Percentiles rank a stretch among this genome's conserved stretches.
These are phyloP conservation scores for Citrus medica DNA, from an alignment of 345 rosid genomes.

Conservation along the genomic window DNA sequence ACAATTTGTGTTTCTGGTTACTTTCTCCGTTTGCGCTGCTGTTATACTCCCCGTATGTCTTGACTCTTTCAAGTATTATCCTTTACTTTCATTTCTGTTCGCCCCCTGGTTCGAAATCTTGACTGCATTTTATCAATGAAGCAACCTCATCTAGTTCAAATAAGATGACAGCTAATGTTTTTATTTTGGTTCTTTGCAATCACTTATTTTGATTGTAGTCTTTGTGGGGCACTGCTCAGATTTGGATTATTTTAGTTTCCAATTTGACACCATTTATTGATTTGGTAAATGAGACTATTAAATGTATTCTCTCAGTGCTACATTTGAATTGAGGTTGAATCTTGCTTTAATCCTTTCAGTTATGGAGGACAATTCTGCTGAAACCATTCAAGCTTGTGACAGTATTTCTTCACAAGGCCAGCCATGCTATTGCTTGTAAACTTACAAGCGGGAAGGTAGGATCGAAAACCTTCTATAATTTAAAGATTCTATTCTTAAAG, in stretches of 20 bases:
- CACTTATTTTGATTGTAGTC: neutral
- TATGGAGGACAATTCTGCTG: slow-evolving; percentile 59
- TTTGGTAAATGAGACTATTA: neutral
- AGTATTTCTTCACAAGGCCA: slow-evolving; percentile 68
- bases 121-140: neutral
- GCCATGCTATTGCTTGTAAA: slow-evolving; percentile 73
- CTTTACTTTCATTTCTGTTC: neutral
- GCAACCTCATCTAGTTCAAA: neutral
- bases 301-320: neutral
- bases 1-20: slow-evolving; percentile 51
- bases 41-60: slow-evolving; percentile 49
- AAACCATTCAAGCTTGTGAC: slow-evolving; percentile 70
- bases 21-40: slow-evolving; percentile 51
- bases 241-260: neutral
- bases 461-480: neutral
- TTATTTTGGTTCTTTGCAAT: neutral
- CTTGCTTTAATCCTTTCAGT: slow-evolving; percentile 30
- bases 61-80: neutral
- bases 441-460: slow-evolving; percentile 65
- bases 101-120: neutral
- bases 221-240: neutral
- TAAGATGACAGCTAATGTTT: neutral
- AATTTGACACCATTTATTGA: neutral
- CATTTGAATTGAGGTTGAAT: neutral
- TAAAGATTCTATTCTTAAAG: neutral